Evolutionary conservation across 179 eudicot genomes (phyloP).

Genomic region (Silene coronaria): DNA sequence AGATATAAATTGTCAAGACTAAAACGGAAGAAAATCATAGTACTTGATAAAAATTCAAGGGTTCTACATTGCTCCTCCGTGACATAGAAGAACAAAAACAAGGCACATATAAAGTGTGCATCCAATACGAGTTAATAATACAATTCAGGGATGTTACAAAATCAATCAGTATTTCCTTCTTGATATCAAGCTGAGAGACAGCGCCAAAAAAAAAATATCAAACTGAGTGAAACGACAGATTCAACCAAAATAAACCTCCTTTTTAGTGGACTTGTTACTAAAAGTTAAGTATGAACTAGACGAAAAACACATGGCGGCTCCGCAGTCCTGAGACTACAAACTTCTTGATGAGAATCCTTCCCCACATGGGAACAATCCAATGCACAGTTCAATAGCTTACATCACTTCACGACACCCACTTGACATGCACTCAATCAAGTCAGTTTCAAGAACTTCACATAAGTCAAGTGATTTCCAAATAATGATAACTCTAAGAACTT

Average conservation of each 20-base stretch:
- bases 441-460: neutral
- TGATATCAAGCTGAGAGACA: neutral
- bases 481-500: neutral
- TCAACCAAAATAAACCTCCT: conserved; percentile 1
- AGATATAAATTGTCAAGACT: neutral
- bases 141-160: neutral
- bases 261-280: neutral
- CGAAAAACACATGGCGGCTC: neutral
- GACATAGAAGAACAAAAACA: neutral
- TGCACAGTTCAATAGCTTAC: neutral
- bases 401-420: neutral
- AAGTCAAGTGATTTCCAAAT: neutral
- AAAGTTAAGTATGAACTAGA: neutral
- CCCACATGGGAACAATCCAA: neutral
- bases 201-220: neutral
- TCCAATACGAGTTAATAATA: neutral
- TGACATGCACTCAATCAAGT: neutral
- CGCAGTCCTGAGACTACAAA: neutral
- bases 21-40: neutral
- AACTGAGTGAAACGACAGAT: neutral
- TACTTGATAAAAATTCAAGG: neutral
- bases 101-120: neutral
- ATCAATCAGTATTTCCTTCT: neutral
- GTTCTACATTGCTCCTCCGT: neutral
- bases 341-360: neutral